These are phyloP conservation scores for Thraustochytrium striatum DNA, from an alignment of 352 stramenopile species.

Conservation along the genomic window DNA sequence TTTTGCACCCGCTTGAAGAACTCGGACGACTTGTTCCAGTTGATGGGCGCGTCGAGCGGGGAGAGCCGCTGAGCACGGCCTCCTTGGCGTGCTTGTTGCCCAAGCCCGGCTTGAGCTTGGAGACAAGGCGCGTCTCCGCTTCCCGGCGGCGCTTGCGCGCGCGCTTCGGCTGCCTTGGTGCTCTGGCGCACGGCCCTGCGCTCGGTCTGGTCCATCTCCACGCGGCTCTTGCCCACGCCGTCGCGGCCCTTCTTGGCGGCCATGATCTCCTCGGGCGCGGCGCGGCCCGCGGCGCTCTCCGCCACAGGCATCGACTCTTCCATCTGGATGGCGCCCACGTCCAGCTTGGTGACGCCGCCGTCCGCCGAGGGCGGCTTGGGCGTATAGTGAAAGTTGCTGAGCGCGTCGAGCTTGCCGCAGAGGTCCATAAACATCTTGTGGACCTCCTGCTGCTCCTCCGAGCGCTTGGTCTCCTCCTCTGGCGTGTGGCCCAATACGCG, in stretches of 20 bases:
- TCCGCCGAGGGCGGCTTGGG: conserved; percentile 77
- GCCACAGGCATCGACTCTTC: conserved; percentile 56
- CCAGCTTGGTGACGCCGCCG: conserved; percentile 51
- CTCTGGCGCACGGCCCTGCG: conserved; percentile 72
- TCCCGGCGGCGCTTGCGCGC: conserved; percentile 64
- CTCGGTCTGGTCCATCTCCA: conserved; percentile 77
- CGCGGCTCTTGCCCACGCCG: conserved; percentile 34
- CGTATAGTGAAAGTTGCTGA: conserved; percentile 86
- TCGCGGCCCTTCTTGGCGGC: conserved; percentile 39
- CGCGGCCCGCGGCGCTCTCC: conserved; percentile 32
- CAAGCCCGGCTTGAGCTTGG: conserved; percentile 75
- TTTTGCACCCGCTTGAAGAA: conserved; percentile 43
- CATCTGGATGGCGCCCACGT: conserved; percentile 51
- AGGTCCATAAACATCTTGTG: conserved; percentile 77
- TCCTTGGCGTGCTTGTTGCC: conserved; percentile 81
- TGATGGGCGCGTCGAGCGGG: background rate
- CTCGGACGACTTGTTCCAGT: conserved; percentile 36
- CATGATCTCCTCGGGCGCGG: conserved; percentile 55
- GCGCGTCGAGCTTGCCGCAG: conserved; percentile 78
- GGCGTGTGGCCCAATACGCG: conserved; percentile 73
- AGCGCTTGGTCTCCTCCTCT: conserved; percentile 69
- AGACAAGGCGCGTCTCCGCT: conserved; percentile 70
- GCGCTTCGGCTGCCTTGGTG: conserved; percentile 71
- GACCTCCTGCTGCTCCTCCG: conserved; percentile 74
- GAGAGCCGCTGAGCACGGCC: background rate